Conservation (phyloP, 306 rosid genomes). For the Fragaria nilgerrensis region DNA sequence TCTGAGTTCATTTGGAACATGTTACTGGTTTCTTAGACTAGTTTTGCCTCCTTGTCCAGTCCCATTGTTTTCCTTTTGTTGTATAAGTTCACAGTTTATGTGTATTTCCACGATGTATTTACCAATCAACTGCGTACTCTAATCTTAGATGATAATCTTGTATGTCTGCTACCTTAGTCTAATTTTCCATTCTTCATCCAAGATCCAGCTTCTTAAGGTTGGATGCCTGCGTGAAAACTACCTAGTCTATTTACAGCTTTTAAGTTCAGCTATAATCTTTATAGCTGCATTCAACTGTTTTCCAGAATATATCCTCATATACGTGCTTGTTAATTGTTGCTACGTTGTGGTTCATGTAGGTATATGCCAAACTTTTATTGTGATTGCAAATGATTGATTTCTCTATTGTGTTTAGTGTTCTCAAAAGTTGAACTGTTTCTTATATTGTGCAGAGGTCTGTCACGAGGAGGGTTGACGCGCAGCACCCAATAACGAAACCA, state of each 20-base stretch:
- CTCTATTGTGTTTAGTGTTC: not conserved
- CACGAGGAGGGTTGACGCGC: conserved; percentile 92
- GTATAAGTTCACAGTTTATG: not conserved
- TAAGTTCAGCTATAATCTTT: no score
- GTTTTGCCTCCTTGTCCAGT: not conserved
- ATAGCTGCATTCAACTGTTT: not conserved
- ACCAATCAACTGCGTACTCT: not conserved
- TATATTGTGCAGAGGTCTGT: conserved; percentile 55
- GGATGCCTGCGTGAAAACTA: not conserved
- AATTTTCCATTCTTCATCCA: not conserved
- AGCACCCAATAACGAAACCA: conserved; percentile 78
- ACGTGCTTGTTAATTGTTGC: not conserved
- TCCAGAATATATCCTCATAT: not conserved
- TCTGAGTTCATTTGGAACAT: not conserved
- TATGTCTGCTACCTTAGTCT: not conserved
- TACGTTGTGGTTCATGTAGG: not conserved
- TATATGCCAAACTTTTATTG: not conserved
- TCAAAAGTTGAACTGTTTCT: conserved; percentile 24
- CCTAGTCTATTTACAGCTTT: no score
- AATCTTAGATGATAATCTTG: not conserved
- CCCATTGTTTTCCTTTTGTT: not conserved
- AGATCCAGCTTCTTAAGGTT: not conserved
- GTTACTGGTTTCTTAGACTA: not conserved
- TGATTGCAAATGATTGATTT: not conserved
- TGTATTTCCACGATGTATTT: not conserved